Conservation (phyloP, 2,329 filamentous ascomycete species). For the Fusarium napiforme region DNA sequence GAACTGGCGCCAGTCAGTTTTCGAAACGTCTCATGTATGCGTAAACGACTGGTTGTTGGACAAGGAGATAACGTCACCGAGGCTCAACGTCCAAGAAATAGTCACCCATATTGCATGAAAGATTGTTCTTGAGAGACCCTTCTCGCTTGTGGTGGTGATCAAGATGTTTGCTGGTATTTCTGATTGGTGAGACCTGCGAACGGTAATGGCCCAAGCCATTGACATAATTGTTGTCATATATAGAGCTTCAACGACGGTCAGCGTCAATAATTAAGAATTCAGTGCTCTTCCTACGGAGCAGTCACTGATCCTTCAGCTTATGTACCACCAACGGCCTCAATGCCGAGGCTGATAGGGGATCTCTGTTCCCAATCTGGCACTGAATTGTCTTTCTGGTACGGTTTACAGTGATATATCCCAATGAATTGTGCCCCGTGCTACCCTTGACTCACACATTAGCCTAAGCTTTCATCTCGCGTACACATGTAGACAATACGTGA, state of each 20-base stretch:
- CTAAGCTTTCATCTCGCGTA: slow-evolving; percentile 6
- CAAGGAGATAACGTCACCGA: slow-evolving; percentile 43
- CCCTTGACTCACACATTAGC: background rate
- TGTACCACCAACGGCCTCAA: background rate
- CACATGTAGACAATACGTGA: background rate
- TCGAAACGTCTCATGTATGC: background rate
- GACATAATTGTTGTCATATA: slow-evolving; percentile 1
- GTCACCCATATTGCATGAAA: background rate
- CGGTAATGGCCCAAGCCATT: slow-evolving; percentile 13
- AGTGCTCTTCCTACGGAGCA: background rate
- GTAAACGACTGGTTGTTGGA: slow-evolving; percentile 45
- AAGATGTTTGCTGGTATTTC: slow-evolving; percentile 47
- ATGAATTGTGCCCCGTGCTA: slow-evolving; percentile 11
- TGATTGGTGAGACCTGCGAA: slow-evolving; percentile 46
- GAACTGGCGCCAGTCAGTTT: background rate
- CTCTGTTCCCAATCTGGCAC: background rate
- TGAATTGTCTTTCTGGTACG: background rate
- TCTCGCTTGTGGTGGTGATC: background rate
- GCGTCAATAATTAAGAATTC: background rate
- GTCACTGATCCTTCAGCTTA: background rate
- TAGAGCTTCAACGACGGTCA: background rate
- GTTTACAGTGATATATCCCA: background rate
- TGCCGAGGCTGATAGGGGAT: background rate
- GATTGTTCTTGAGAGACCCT: background rate
- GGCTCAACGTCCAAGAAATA: slow-evolving; percentile 14